Evolutionary conservation across 768 basidiomycete genomes (phyloP).

Genomic region (Rhizopogon roseolus): DNA sequence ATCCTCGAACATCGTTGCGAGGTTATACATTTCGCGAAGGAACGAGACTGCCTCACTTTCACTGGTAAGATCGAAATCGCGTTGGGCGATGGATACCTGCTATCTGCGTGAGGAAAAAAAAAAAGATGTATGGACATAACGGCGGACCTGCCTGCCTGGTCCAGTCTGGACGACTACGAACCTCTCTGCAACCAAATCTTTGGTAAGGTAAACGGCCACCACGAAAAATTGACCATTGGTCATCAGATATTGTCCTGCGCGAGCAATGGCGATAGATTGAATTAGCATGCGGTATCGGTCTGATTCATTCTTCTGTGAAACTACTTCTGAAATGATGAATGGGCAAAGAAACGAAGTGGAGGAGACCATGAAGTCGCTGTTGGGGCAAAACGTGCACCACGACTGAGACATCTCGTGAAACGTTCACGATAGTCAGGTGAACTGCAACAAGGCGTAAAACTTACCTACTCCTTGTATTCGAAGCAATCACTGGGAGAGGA

Average conservation of each 20-base stretch:
- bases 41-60: too few relatives aligned
- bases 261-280: conserved; percentile 5
- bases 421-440: not conserved
- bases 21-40: too few relatives aligned
- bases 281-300: conserved; percentile 10
- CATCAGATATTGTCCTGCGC: not conserved
- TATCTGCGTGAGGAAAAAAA: not conserved
- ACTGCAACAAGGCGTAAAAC: not conserved
- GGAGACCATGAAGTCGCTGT: not conserved
- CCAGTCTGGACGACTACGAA: conserved; percentile 4
- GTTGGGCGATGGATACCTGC: conserved; percentile 5
- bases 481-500: not conserved
- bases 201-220: conserved; percentile 1
- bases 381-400: not conserved
- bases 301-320: not conserved
- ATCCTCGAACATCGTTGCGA: too few relatives aligned
- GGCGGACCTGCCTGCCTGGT: not conserved
- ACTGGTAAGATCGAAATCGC: not conserved
- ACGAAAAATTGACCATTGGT: conserved; percentile 4
- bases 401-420: not conserved
- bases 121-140: not conserved
- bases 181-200: not conserved
- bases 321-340: not conserved
- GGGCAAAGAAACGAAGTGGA: not conserved
- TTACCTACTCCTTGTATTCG: not conserved